Conservation (phyloP, 176 grass and related monocot genomes). For the Oryza glaberrima region DNA sequence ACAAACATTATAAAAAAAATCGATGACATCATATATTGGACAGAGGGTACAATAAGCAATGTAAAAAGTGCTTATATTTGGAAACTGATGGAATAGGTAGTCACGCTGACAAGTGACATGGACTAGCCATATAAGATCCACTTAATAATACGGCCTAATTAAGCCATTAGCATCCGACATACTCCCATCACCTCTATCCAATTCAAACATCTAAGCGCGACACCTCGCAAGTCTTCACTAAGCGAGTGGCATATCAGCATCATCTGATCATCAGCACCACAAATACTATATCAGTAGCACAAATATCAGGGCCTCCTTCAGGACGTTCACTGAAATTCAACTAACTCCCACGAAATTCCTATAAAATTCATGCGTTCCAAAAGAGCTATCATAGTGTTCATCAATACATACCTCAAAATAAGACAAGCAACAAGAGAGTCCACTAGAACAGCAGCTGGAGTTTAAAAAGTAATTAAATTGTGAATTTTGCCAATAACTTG, state of each 20-base stretch:
- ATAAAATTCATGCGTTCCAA: not conserved
- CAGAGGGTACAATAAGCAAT: too few species aligned
- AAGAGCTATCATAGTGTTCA: not conserved
- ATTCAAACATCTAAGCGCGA: not conserved
- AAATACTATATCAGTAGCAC: not conserved
- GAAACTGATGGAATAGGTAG: not conserved
- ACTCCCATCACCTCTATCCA: not conserved
- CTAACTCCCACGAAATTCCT: not conserved
- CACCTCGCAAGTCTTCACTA: not conserved
- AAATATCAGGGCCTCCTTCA: not conserved
- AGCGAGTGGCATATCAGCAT: not conserved
- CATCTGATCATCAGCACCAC: not conserved
- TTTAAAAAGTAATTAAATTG: not conserved
- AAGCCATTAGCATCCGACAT: not conserved
- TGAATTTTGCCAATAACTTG: not conserved
- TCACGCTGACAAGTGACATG: not conserved
- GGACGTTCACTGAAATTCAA: not conserved
- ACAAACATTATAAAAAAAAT: too few species aligned
- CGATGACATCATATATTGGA: too few species aligned
- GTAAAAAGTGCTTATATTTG: too few species aligned
- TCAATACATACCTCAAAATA: slow-evolving; percentile 1
- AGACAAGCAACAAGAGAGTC: not conserved
- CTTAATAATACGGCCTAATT: not conserved
- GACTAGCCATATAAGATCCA: not conserved
- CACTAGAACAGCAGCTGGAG: not conserved